phyloP scores from a whole-genome alignment of 345 rosid genomes.

The Rhodamnia argentea region DNA sequence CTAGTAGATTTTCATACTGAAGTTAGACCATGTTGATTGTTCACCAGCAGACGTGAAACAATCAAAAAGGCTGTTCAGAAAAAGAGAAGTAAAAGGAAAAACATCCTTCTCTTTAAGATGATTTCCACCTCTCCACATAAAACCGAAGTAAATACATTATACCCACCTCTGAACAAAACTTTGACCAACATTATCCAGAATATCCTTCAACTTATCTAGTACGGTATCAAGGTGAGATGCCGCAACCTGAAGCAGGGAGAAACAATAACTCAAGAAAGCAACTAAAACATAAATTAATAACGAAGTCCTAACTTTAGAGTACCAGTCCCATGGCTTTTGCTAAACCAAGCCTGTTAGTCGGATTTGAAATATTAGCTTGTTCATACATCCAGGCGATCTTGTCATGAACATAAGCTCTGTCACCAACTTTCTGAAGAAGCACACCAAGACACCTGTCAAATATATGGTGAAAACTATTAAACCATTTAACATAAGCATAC shows the following conservation, averaged over 20 bases:
- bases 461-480: background rate
- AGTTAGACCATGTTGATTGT: background rate
- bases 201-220: constrained; percentile 79
- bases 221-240: constrained; percentile 96
- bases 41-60: background rate
- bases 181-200: constrained; percentile 74
- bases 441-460: constrained; percentile 74
- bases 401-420: constrained; percentile 63
- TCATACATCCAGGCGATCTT: constrained; percentile 89
- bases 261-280: constrained; percentile 4
- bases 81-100: background rate
- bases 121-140: background rate
- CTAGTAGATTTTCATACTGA: background rate
- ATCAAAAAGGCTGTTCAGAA: background rate
- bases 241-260: constrained; percentile 60
- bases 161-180: constrained; percentile 73
- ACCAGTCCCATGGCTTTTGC: constrained; percentile 99
- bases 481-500: background rate
- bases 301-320: constrained; percentile 9
- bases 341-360: constrained; percentile 87
- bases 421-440: constrained; percentile 89
- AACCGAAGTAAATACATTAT: background rate
- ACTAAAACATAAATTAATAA: background rate
- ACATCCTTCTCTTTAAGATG: background rate
- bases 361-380: constrained; percentile 77